Conservation (phyloP, 352 stramenopile species). For the Pythium aquatile region DNA sequence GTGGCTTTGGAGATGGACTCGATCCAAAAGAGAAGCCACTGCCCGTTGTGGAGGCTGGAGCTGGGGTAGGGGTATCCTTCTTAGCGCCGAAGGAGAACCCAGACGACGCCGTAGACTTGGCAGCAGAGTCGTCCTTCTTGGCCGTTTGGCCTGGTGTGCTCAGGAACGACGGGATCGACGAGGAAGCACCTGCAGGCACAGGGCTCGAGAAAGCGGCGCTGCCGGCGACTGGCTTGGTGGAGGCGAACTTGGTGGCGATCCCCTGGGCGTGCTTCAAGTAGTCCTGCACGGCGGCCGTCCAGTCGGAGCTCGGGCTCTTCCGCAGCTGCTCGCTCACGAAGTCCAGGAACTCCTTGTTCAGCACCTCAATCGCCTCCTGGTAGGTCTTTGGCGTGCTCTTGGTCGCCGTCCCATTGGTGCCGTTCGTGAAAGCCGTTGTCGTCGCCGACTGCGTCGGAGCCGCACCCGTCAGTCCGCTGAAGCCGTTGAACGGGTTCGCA, state of each 20-base stretch:
- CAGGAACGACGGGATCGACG: slow-evolving; percentile 16
- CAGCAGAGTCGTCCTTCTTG: slow-evolving; percentile 13
- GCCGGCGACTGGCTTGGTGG: slow-evolving; percentile 56
- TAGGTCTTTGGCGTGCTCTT: slow-evolving; percentile 35
- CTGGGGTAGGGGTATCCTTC: slow-evolving; percentile 21
- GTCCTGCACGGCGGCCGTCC: slow-evolving; percentile 63
- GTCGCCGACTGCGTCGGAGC: slow-evolving; percentile 8
- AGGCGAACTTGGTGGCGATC: slow-evolving; percentile 60
- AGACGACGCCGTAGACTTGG: slow-evolving; percentile 14
- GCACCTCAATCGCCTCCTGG: slow-evolving; percentile 71
- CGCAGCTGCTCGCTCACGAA: slow-evolving; percentile 68
- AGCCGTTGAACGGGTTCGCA: slow-evolving; percentile 35
- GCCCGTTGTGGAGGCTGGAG: neutral
- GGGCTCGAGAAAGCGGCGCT: neutral
- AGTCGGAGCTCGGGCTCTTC: slow-evolving; percentile 68
- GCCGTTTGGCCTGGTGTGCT: neutral
- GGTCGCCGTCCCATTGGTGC: slow-evolving; percentile 1
- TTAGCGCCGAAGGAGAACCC: slow-evolving; percentile 26
- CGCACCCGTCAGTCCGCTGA: slow-evolving; percentile 26
- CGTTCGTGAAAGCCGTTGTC: neutral
- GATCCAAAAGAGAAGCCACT: slow-evolving; percentile 1
- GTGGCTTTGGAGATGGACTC: slow-evolving; percentile 3
- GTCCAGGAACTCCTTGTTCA: slow-evolving; percentile 81
- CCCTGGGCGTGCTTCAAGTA: slow-evolving; percentile 68
- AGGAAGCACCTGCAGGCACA: slow-evolving; percentile 10